These are phyloP conservation scores for Laguncularia racemosa DNA, from an alignment of 345 rosid species.

Conservation along the genomic window DNA sequence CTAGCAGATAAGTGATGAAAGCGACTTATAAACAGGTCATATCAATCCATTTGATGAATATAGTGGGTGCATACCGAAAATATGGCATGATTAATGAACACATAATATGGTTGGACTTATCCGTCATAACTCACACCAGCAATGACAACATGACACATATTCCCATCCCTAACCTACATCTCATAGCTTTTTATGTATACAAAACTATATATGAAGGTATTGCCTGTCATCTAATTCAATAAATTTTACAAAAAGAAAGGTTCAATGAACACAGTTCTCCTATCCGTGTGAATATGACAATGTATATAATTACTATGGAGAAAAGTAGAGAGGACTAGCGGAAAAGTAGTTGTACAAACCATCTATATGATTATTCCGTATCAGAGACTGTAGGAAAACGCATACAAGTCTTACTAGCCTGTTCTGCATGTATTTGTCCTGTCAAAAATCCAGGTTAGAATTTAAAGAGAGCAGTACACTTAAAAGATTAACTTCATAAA, in stretches of 20 bases:
- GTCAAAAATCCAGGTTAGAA: conserved; percentile 23
- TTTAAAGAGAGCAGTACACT: neutral
- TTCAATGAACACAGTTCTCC: neutral
- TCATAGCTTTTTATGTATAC: too few species aligned
- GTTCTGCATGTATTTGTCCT: conserved; percentile 99
- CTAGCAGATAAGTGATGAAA: too few species aligned
- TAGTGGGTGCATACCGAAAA: too few species aligned
- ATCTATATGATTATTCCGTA: conserved; percentile 82
- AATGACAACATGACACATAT: too few species aligned
- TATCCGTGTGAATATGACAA: neutral
- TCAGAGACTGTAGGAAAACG: conserved; percentile 91
- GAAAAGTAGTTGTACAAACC: conserved; percentile 29
- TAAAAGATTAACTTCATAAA: neutral
- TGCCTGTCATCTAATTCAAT: neutral
- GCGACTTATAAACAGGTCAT: too few species aligned
- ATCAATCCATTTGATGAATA: too few species aligned
- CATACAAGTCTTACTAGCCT: conserved; percentile 98
- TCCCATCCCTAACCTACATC: too few species aligned
- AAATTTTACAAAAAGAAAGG: neutral
- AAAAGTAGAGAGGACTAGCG: neutral
- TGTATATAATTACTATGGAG: neutral
- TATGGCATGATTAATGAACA: too few species aligned
- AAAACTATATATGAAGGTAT: neutral
- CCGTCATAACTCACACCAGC: too few species aligned
- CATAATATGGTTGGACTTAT: too few species aligned